phyloP scores from a whole-genome alignment of 2,329 filamentous ascomycete genomes.

The Talaromyces amestolkiae region DNA sequence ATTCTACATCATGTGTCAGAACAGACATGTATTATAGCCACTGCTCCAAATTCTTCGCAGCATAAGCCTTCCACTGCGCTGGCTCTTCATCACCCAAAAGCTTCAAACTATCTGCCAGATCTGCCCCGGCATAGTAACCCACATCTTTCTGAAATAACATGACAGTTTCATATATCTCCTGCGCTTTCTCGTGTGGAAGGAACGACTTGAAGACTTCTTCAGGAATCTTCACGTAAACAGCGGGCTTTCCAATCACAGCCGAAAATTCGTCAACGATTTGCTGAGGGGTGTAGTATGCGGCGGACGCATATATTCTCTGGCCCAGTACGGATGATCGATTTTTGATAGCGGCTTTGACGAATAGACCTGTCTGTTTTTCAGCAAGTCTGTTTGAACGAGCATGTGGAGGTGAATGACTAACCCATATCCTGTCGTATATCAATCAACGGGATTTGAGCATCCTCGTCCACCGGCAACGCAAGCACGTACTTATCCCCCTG shows the following conservation, averaged over 20 bases:
- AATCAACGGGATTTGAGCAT: constrained; percentile 44
- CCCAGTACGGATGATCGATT: constrained; percentile 46
- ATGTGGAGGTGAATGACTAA: constrained; percentile 32
- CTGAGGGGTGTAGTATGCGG: constrained; percentile 38
- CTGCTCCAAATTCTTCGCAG: neutral
- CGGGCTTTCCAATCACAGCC: constrained; percentile 42
- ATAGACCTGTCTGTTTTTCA: constrained; percentile 26
- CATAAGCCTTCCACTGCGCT: constrained; percentile 29
- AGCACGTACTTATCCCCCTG: constrained; percentile 31
- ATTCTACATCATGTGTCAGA: neutral
- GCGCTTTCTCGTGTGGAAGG: constrained; percentile 26
- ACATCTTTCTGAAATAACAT: constrained; percentile 48
- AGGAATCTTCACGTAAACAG: constrained; percentile 24
- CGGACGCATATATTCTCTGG: constrained; percentile 46
- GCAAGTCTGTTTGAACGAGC: neutral
- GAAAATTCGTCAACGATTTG: constrained; percentile 43
- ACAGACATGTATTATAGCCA: neutral
- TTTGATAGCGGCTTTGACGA: constrained; percentile 34
- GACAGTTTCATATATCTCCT: constrained; percentile 57
- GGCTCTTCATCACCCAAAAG: constrained; percentile 27
- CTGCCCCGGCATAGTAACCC: constrained; percentile 53
- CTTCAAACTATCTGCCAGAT: constrained; percentile 26
- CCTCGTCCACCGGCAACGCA: constrained; percentile 28
- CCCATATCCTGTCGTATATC: constrained; percentile 48
- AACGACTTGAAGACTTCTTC: constrained; percentile 29